Base-by-base conservation (phyloP, 495 filamentous ascomycete genomes). In the Letharia columbiana region DNA sequence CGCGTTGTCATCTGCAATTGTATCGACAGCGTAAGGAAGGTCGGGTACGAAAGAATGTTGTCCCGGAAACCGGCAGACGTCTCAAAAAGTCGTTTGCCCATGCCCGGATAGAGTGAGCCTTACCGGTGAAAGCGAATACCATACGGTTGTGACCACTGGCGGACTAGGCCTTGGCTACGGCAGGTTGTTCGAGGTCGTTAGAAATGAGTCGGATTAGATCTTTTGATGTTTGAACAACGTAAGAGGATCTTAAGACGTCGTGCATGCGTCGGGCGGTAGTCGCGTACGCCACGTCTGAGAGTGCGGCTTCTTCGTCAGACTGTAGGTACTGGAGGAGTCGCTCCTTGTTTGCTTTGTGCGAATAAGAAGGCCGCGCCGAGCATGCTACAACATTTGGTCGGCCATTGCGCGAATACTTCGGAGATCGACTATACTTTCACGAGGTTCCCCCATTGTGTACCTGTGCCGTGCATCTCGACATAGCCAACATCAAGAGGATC, bases 251-350 rank as follows among this genome's bases (percentile, higher is more conserved):
- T 75, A 82, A 82, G 64, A 80, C 78, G 73, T 90, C 82, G 58
- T 91, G 89, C 6, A 84, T 82, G n/a, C 84, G 83, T 35, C 89
- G 83, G 52, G 88, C 89, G 6, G 86, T 90, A 5, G 85, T 87
- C 4, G 88, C 88, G 73, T 91, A 92, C 4, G 89, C 82, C 0
- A 92, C 75, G 61, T 82, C 76, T 11, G 57, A 50, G 39, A 66
- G 28, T 13, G 23, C 42, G 12, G 13, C 7, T 5, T n/a, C 33
- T 37, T 57, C 33, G 17, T 20, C 17, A n/a, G 31, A 37, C 13
- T 37, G 33, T 15, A 57, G 15, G 54, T 37, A 57, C 0, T 18
- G 31, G 5, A 57, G 33, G 20, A 57, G 15, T 37, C 33, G 33
- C 10, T 57, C 54, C 15, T 37, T 57, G 33, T 57, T 57, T 1